Evolutionary conservation across 2,329 filamentous ascomycete species (phyloP), one percentile per base, ranked within the genome.

Genomic region (Alternaria sp.): DNA sequence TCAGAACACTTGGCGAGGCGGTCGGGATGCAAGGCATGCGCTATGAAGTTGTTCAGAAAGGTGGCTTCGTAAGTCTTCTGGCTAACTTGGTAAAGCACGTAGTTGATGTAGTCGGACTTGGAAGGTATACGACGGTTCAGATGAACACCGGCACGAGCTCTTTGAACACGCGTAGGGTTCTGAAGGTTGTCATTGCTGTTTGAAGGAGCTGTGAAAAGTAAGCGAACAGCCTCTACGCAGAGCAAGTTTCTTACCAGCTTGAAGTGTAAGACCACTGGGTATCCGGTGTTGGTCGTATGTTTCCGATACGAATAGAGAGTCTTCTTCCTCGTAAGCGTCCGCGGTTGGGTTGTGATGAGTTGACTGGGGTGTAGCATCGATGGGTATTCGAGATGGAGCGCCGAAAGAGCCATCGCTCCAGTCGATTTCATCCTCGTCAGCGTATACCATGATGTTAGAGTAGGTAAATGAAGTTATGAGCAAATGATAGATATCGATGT

Each of bases 21-120:
- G 15, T 68, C 49, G 4, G 66, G 60, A 36, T 71, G 63, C 17
- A 75, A 51, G 15, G 69, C 72, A 57, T 74, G 70, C 17, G 53
- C 45, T 13, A 70, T 11, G 49, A 75, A 75, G 17, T 56, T 59
- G 49, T 70, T 73, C 12, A 75, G 15, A 28, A 72, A 70, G 2
- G 63, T 62, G 9, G 67, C 66, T 50, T 76, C 74, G 46, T 75
- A 75, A 1, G 62, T 61, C 45, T 69, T 73, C 46, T 75, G 73
- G 28, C 63, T 75, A 5, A 67, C 72, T 53, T 76, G 71, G 40
- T 75, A 73, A 15, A 72, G 53, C 13, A 60, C 58, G 26, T 73
- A 74, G 23, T 73, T 64, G 6, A 60, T 25, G 26, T 70, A 67
- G 45, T 71, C 67, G 3, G 69, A 61, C 36, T 63, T 64, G 8